Conservation (phyloP, 2,329 filamentous ascomycete genomes). For the Pseudohalonectria lignicola region DNA sequence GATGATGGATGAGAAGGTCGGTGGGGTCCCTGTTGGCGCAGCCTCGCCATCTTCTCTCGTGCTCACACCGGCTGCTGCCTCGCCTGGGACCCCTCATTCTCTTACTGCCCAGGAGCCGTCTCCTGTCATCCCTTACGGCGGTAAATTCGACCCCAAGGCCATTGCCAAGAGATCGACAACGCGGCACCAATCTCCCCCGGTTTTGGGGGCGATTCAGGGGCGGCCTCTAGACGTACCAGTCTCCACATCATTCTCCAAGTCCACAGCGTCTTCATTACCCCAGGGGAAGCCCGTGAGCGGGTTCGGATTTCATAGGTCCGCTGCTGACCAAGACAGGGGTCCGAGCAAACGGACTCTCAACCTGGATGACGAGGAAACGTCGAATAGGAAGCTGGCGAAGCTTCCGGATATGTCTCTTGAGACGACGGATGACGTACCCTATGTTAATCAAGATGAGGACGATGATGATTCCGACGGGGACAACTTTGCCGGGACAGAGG, state of each 20-base stretch:
- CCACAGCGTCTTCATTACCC: constrained; percentile 3
- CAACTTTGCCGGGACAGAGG: constrained; percentile 72
- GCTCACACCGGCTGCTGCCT: constrained; percentile 36
- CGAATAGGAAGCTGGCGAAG: constrained; percentile 80
- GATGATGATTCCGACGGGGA: constrained; percentile 64
- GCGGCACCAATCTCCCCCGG: constrained; percentile 40
- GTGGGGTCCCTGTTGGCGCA: constrained; percentile 19
- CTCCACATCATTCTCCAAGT: constrained; percentile 1
- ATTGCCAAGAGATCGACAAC: constrained; percentile 70
- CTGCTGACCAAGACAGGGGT: constrained; percentile 53
- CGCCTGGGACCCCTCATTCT: constrained; percentile 38
- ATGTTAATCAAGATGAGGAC: constrained; percentile 49
- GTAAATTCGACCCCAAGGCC: constrained; percentile 80
- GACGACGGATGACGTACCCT: constrained; percentile 46
- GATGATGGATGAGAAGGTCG: constrained; percentile 63
- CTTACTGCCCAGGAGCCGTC: constrained; percentile 28
- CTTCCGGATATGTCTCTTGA: constrained; percentile 68
- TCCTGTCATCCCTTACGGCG: constrained; percentile 51
- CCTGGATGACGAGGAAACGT: constrained; percentile 80
- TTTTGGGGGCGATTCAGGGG: constrained; percentile 36
- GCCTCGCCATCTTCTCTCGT: constrained; percentile 23
- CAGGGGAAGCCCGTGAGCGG: constrained; percentile 58
- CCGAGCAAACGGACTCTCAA: constrained; percentile 65
- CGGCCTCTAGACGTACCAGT: constrained; percentile 18
- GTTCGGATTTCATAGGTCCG: constrained; percentile 69